phyloP scores from a whole-genome alignment of 1,284 basidiomycete species.

The Moesziomyces sp. region DNA sequence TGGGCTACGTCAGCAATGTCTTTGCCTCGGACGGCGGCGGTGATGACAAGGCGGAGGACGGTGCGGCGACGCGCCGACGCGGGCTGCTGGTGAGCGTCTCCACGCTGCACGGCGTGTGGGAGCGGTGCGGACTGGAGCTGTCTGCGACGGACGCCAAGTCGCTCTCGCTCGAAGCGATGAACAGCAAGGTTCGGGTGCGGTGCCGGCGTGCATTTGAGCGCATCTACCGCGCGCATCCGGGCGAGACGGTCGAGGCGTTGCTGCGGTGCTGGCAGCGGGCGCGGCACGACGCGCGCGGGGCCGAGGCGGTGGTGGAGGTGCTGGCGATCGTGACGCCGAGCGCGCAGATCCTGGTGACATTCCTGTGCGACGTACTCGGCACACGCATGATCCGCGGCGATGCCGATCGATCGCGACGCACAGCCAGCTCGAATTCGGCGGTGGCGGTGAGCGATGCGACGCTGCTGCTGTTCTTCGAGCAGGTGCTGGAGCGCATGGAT shows the following conservation, averaged over 20 bases:
- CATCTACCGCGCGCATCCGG: constrained; percentile 81
- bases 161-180: constrained; percentile 42
- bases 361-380: constrained; percentile 78
- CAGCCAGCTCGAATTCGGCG: constrained; percentile 2
- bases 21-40: constrained; percentile 36
- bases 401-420: constrained; percentile 64
- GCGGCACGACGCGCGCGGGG: constrained; percentile 1
- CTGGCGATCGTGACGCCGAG: constrained; percentile 84
- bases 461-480: constrained; percentile 86
- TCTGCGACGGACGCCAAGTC: constrained; percentile 33
- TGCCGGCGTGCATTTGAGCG: constrained; percentile 74
- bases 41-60: constrained; percentile 10
- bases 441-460: constrained; percentile 27
- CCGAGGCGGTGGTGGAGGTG: constrained; percentile 76
- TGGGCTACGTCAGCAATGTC: constrained; percentile 58
- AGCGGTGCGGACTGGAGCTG: constrained; percentile 12
- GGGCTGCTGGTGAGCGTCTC: constrained; percentile 36
- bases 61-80: constrained; percentile 2
- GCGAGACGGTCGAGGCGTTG: constrained; percentile 83
- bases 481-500: constrained; percentile 85
- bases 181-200: constrained; percentile 27
- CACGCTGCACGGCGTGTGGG: constrained; percentile 54
- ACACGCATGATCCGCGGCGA: constrained; percentile 69
- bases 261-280: constrained; percentile 78
- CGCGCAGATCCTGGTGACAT: constrained; percentile 87